A percentile compares a stretch with the other conserved stretches of the same genome.
Evolutionary conservation across 179 eudicot genomes (phyloP).

Genomic region (Monotropa hypopitys): DNA sequence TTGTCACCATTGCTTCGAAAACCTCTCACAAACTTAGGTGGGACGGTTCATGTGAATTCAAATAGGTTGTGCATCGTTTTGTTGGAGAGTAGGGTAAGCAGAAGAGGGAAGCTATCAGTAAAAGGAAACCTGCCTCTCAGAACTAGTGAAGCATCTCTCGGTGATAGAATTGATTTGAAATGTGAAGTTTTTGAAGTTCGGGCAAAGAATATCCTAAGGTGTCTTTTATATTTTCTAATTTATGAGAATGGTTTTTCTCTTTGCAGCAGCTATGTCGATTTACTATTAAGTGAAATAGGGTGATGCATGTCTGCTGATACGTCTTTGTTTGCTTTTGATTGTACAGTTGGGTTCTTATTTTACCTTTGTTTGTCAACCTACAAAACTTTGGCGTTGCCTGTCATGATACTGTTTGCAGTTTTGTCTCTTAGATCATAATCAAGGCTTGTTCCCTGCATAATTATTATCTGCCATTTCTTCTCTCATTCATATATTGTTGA

Average conservation of each 20-base stretch:
- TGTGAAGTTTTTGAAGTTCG: constrained; percentile 91
- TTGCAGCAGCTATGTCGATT: not conserved
- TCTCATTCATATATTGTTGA: not conserved
- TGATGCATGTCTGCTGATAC: not conserved
- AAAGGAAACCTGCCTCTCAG: constrained; percentile 88
- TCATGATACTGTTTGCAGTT: not conserved
- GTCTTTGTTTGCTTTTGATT: not conserved
- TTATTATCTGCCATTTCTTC: not conserved
- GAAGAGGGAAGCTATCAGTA: constrained; percentile 77
- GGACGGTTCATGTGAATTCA: constrained; percentile 77
- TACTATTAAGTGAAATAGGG: constrained; percentile 1
- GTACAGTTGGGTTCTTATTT: not conserved
- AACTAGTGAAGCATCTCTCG: constrained; percentile 59
- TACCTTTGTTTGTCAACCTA: not conserved
- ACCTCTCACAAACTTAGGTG: constrained; percentile 88
- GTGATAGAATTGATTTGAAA: constrained; percentile 90
- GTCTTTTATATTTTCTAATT: constrained; percentile 4
- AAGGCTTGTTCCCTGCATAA: not conserved
- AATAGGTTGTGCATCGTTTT: constrained; percentile 76
- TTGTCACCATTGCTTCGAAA: constrained; percentile 92
- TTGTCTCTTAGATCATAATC: not conserved
- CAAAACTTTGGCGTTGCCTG: constrained; percentile 1
- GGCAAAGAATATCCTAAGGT: constrained; percentile 88
- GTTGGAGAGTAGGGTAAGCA: constrained; percentile 91
- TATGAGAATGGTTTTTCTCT: not conserved